Conservation (phyloP, 441 rosid genomes). For the Gossypium schwendimanii region DNA sequence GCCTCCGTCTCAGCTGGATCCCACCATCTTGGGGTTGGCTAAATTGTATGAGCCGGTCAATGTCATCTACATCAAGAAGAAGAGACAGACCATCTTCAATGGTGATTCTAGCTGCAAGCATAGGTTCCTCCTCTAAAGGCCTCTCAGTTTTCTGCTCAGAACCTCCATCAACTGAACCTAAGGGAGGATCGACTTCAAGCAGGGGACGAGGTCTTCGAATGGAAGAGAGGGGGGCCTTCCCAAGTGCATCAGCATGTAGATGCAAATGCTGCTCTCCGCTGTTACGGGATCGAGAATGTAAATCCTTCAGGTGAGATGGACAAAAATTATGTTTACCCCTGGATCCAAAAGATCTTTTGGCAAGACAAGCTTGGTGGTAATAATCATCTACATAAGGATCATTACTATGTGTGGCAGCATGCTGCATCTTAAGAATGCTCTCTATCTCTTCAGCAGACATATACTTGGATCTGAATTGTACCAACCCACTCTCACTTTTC, state of each 20-base stretch:
- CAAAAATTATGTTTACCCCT: constrained; percentile 51
- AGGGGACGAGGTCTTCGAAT: constrained; percentile 52
- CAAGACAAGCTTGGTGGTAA: constrained; percentile 89
- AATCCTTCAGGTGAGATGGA: constrained; percentile 78
- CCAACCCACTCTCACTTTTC: constrained; percentile 61
- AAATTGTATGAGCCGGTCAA: constrained; percentile 62
- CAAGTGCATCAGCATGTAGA: constrained; percentile 50
- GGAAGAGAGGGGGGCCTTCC: constrained; percentile 45
- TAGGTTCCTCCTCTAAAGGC: constrained; percentile 84
- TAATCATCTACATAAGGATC: constrained; percentile 87
- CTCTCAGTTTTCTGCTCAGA: constrained; percentile 55
- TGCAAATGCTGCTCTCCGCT: constrained; percentile 62
- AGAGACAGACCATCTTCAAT: constrained; percentile 57
- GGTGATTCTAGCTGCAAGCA: constrained; percentile 78
- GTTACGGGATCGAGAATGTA: constrained; percentile 68
- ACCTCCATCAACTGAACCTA: constrained; percentile 45
- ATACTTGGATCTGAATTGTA: constrained; percentile 76
- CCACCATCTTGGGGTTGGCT: constrained; percentile 82
- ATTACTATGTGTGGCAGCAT: constrained; percentile 65
- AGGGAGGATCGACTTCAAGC: constrained; percentile 59
- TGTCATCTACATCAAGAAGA: constrained; percentile 71
- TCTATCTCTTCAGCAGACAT: constrained; percentile 94
- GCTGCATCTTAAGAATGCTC: constrained; percentile 93
- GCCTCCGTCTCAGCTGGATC: constrained; percentile 59
- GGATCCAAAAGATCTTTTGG: constrained; percentile 58